Percentiles rank a stretch among this genome's conserved stretches.
Conservation (phyloP, 192 early-diverging fungal species). For the Umbelopsis sp. region DNA sequence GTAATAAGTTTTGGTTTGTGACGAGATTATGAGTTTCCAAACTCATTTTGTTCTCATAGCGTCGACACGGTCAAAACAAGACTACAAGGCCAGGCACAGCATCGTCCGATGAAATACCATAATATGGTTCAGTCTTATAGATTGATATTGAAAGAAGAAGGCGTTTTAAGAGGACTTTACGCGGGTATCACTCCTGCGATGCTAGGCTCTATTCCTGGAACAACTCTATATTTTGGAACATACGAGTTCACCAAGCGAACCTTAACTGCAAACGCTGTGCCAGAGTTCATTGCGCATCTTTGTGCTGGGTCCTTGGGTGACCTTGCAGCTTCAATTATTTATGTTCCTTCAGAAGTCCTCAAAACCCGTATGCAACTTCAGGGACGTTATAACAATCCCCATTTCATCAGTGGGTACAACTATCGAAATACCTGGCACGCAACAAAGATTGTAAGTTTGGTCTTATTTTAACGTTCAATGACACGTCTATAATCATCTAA, state of each 20-base stretch:
- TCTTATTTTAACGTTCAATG: constrained; percentile 1
- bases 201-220: constrained; percentile 54
- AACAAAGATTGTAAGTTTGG: constrained; percentile 49
- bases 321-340: constrained; percentile 55
- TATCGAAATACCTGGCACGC: constrained; percentile 70
- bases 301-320: constrained; percentile 59
- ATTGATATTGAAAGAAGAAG: constrained; percentile 56
- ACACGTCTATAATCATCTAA: neutral
- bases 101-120: constrained; percentile 47
- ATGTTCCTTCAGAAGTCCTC: constrained; percentile 63
- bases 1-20: neutral
- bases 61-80: constrained; percentile 61
- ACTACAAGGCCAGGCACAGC: constrained; percentile 56
- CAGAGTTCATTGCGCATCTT: constrained; percentile 55
- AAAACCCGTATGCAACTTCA: constrained; percentile 84
- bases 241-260: constrained; percentile 60
- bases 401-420: constrained; percentile 67
- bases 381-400: constrained; percentile 71
- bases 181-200: constrained; percentile 59
- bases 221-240: constrained; percentile 57
- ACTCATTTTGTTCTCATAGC: neutral
- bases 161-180: constrained; percentile 53
- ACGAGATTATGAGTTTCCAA: neutral
- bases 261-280: constrained; percentile 43
- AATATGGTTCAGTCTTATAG: constrained; percentile 61